A percentile compares a stretch with the other conserved stretches of the same genome.
These are phyloP conservation scores for Lipomyces kockii DNA, from an alignment of 805 yeast genomes.

Conservation along the genomic window DNA sequence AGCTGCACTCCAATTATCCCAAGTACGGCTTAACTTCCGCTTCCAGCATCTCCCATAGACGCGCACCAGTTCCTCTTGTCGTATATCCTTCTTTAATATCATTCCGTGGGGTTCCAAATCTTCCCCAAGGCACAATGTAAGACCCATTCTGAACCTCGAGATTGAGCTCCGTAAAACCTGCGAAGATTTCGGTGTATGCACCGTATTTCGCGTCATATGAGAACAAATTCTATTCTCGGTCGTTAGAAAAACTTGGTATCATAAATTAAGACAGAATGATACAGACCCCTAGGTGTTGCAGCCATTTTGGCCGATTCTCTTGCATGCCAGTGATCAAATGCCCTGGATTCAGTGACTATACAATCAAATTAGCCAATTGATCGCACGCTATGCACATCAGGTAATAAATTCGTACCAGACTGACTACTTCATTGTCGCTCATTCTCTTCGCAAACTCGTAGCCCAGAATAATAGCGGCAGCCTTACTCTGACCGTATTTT, in stretches of 20 bases:
- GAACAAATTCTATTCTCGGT: slow-evolving; percentile 17
- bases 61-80: slow-evolving; percentile 40
- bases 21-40: slow-evolving; percentile 28
- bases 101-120: slow-evolving; percentile 41
- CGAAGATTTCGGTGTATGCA: slow-evolving; percentile 53
- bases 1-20: background rate
- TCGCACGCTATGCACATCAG: background rate
- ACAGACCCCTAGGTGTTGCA: slow-evolving; percentile 30
- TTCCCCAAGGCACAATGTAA: slow-evolving; percentile 54
- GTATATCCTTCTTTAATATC: slow-evolving; percentile 18
- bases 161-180: slow-evolving; percentile 49
- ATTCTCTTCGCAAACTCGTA: slow-evolving; percentile 21
- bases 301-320: slow-evolving; percentile 35
- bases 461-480: slow-evolving; percentile 43
- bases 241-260: background rate
- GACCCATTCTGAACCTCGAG: slow-evolving; percentile 45
- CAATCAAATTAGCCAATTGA: background rate
- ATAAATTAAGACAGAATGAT: background rate
- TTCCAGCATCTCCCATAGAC: slow-evolving; percentile 48
- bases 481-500: slow-evolving; percentile 53
- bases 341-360: slow-evolving; percentile 33
- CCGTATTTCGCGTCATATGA: slow-evolving; percentile 45
- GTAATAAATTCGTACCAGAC: slow-evolving; percentile 19
- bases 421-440: slow-evolving; percentile 18
- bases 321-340: slow-evolving; percentile 34